Evolutionary conservation across 768 basidiomycete genomes (phyloP), one percentile per base, ranked within the genome.

Genomic region (Suillus sp.): DNA sequence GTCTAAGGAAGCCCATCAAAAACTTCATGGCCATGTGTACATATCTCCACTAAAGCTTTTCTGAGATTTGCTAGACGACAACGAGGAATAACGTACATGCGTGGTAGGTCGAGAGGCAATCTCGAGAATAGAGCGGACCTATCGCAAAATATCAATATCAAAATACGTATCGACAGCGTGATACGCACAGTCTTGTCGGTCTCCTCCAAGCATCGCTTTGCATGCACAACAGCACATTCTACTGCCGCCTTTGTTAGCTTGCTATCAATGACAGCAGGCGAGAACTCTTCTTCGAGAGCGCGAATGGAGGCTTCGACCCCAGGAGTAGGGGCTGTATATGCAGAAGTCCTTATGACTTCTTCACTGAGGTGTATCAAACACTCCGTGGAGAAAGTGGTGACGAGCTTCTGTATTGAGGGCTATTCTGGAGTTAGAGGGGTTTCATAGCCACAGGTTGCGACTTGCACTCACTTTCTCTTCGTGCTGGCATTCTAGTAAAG

Each of bases 381-480:
- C 64, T 93, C 91, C 60, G 84, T 79, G 16, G 88, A 82, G n/a
- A 92, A 75, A 3, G 72, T 75, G 62, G 25, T 81, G 47, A 92
- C 85, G 63, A 84, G 84, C 59, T 87, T 84, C 78, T 93, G 92
- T 56, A 93, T 89, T 0, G 91, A 92, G 8, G 90, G 89, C 84
- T 91, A 66, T 50, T 51, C 30, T 68, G 38, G 16, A 45, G 13
- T 54, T 27, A 57, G 38, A 57, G 18, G 3, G 37, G 10, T 27
- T 27, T 40, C 56, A 57, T 25, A 40, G 18, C 25, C 7, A 40
- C 18, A 22, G 11, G 9, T 20, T 56, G 18, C 27, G 37, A 57
- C 38, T 30, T 62, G 56, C 22, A 32, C 67, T 32, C 68, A 89
- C 92, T 84, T 95, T 95, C 72, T 94, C 93, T 70, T 95, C 91